A percentile compares a stretch with the other conserved stretches of the same genome.
These are phyloP conservation scores for Moniliella sp. DNA, from an alignment of 1,284 basidiomycete genomes.

Conservation along the genomic window DNA sequence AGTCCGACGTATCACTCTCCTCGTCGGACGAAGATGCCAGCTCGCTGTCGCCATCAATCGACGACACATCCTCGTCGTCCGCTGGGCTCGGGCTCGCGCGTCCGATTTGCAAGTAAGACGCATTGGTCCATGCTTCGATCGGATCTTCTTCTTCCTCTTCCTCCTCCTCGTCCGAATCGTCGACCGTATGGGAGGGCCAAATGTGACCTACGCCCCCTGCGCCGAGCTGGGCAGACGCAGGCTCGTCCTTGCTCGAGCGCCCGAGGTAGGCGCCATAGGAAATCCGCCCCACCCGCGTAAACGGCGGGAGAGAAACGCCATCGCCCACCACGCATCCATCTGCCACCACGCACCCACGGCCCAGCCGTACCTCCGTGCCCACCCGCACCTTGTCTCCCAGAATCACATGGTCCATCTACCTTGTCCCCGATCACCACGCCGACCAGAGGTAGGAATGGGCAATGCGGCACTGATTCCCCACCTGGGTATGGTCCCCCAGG, in stretches of 20 bases:
- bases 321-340: conserved; percentile 5
- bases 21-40: conserved; percentile 1
- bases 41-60: not conserved
- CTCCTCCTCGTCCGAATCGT: conserved; percentile 3
- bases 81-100: not conserved
- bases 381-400: conserved; percentile 50
- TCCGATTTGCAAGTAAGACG: not conserved
- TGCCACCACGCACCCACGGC: conserved; percentile 23
- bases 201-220: conserved; percentile 13
- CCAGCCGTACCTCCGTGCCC: conserved; percentile 42
- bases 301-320: conserved; percentile 46
- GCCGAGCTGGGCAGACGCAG: conserved; percentile 6
- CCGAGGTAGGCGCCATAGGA: conserved; percentile 7
- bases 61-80: not conserved
- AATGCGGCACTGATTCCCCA: conserved; percentile 53
- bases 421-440: conserved; percentile 45
- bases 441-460: too few relatives aligned
- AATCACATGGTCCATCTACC: conserved; percentile 49
- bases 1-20: not conserved
- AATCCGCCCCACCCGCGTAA: conserved; percentile 47
- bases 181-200: conserved; percentile 17
- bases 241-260: conserved; percentile 3
- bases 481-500: conserved; percentile 12
- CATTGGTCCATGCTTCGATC: not conserved
- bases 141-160: conserved; percentile 1